phyloP scores from a whole-genome alignment of 352 stramenopile species.

The Phytophthora sansomeana region DNA sequence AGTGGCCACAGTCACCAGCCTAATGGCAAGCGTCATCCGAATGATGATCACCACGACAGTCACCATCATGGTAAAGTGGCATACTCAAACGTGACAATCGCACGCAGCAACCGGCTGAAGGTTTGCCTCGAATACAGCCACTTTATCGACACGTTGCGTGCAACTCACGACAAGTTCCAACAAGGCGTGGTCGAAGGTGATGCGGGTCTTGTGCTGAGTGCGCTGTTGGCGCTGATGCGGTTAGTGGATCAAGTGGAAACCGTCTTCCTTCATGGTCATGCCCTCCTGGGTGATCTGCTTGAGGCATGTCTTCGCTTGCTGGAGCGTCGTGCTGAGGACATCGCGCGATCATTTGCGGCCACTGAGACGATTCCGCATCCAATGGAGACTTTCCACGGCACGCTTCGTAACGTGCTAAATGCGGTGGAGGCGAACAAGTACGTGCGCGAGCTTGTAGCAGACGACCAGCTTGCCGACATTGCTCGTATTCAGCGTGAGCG shows the following conservation, averaged over 20 bases:
- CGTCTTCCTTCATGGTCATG: conserved; percentile 74
- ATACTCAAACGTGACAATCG: conserved; percentile 78
- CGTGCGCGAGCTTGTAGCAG: conserved; percentile 67
- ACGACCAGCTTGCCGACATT: conserved; percentile 64
- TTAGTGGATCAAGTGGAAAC: conserved; percentile 82
- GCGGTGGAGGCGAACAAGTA: conserved; percentile 71
- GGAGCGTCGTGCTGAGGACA: conserved; percentile 46
- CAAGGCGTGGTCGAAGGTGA: conserved; percentile 61
- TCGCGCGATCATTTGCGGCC: conserved; percentile 49
- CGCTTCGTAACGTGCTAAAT: conserved; percentile 76
- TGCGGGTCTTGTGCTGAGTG: conserved; percentile 66
- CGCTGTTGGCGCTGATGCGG: conserved; percentile 66
- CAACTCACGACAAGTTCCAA: conserved; percentile 71
- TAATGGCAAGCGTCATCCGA: conserved; percentile 35
- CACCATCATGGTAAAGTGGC: conserved; percentile 37
- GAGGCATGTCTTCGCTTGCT: conserved; percentile 62
- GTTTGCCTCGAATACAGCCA: conserved; percentile 81
- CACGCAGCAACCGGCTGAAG: conserved; percentile 75
- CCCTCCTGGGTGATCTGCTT: conserved; percentile 67
- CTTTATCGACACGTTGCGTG: conserved; percentile 79
- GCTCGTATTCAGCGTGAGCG: conserved; percentile 64
- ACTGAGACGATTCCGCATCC: conserved; percentile 73
- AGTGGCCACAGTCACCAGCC: conserved; percentile 44
- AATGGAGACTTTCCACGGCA: conserved; percentile 81
- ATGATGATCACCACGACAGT: conserved; percentile 41